These are phyloP conservation scores for Phytophthora melonis DNA, from an alignment of 352 stramenopile genomes.

Conservation along the genomic window DNA sequence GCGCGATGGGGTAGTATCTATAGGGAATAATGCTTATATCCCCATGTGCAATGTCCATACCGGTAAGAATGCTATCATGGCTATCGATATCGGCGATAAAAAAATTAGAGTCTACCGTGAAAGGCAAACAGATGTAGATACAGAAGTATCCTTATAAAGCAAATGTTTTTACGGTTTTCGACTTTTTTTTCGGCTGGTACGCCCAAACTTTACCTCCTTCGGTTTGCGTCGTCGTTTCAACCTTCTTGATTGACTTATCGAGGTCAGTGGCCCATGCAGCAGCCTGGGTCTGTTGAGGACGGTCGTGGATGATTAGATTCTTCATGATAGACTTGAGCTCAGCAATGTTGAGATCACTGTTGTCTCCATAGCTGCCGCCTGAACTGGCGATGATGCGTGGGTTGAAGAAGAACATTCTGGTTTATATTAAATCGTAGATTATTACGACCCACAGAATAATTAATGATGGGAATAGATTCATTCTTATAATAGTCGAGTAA, in stretches of 20 bases:
- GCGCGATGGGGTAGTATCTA: background rate
- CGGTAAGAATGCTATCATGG: background rate
- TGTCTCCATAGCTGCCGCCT: conserved; percentile 21
- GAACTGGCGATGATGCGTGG: conserved; percentile 14
- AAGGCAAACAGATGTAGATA: background rate
- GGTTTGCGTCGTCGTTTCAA: conserved; percentile 2
- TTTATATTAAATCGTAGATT: too few species aligned
- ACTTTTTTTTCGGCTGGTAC: conserved; percentile 14
- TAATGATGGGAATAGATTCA: too few species aligned
- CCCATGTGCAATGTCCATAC: background rate
- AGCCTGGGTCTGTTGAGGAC: conserved; percentile 18
- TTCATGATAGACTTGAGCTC: conserved; percentile 25
- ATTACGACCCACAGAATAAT: too few species aligned
- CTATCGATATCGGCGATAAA: background rate
- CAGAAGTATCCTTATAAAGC: conserved; percentile 3
- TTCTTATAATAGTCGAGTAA: too few species aligned
- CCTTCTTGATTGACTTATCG: conserved; percentile 10
- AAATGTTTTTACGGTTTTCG: conserved; percentile 7
- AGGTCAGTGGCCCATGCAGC: conserved; percentile 16
- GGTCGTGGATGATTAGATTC: conserved; percentile 19
- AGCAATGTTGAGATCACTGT: conserved; percentile 10
- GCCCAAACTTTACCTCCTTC: background rate
- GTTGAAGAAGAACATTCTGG: conserved; percentile 25
- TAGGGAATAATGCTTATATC: background rate
- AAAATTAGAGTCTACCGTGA: background rate